phyloP scores from a whole-genome alignment of 257 asterid species.

The Solanum tarijense region DNA sequence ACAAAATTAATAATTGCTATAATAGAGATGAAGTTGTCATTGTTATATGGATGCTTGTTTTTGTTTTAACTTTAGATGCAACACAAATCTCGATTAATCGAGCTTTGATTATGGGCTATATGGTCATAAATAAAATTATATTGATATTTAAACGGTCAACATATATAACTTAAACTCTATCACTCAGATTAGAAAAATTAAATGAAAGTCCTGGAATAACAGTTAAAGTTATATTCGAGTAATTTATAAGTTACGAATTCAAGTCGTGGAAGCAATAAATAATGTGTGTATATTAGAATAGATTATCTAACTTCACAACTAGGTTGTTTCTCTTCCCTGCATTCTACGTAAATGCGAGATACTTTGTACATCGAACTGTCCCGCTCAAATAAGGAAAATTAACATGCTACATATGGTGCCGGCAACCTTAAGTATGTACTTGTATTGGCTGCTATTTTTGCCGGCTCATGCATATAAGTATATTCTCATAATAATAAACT shows the following conservation, averaged over 20 bases:
- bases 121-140: not conserved
- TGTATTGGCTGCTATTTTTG: not conserved
- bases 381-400: not conserved
- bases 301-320: not conserved
- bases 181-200: not conserved
- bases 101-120: not conserved
- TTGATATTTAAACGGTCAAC: not conserved
- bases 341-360: accelerated
- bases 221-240: not conserved
- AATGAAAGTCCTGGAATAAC: accelerated
- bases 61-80: not conserved
- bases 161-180: not conserved
- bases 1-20: not conserved
- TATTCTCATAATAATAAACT: not conserved
- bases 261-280: accelerated
- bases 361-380: not conserved
- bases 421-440: not conserved
- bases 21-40: not conserved
- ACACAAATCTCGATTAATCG: not conserved
- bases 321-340: accelerated
- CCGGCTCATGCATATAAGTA: not conserved
- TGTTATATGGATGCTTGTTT: not conserved
- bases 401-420: not conserved
- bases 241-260: not conserved
- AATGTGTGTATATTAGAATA: not conserved